phyloP scores from a whole-genome alignment of 2,329 filamentous ascomycete genomes.

The Colletotrichum zoysiae region DNA sequence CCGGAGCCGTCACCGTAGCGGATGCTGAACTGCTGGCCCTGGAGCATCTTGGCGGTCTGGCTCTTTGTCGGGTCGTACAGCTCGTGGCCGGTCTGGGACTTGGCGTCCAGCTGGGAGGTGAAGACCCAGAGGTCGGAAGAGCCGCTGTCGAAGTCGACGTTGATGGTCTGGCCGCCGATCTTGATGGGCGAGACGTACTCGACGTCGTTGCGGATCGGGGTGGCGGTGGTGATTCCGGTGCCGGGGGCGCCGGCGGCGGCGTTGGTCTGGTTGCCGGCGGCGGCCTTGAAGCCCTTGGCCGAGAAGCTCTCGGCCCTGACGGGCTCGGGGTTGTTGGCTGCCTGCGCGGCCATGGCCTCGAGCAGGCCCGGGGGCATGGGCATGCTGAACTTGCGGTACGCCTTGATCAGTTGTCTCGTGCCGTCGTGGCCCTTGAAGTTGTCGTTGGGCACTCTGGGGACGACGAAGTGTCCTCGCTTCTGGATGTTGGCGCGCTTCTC shows the following conservation, averaged over 20 bases:
- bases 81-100: constrained; percentile 61
- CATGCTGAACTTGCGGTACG: constrained; percentile 77
- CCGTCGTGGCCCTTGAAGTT: constrained; percentile 68
- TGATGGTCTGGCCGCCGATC: constrained; percentile 77
- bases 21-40: constrained; percentile 70
- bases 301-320: constrained; percentile 44
- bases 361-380: constrained; percentile 58
- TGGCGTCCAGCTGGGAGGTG: constrained; percentile 67
- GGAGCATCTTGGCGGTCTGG: constrained; percentile 49
- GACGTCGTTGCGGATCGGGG: constrained; percentile 73
- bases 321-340: constrained; percentile 19
- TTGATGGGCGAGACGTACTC: constrained; percentile 78
- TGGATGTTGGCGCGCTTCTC: constrained; percentile 49
- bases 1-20: constrained; percentile 77
- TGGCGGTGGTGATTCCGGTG: constrained; percentile 72
- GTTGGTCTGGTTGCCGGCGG: constrained; percentile 20
- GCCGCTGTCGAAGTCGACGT: constrained; percentile 81
- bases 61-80: constrained; percentile 55
- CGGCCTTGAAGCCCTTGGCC: constrained; percentile 29
- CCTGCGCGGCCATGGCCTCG: constrained; percentile 50
- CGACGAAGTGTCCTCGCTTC: constrained; percentile 70
- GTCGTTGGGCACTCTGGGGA: constrained; percentile 69
- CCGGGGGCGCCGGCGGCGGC: constrained; percentile 31
- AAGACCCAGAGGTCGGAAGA: constrained; percentile 83
- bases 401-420: constrained; percentile 71